These are phyloP conservation scores for Phoenix dactylifera DNA, from an alignment of 176 grass and related monocot genomes.

Conservation along the genomic window DNA sequence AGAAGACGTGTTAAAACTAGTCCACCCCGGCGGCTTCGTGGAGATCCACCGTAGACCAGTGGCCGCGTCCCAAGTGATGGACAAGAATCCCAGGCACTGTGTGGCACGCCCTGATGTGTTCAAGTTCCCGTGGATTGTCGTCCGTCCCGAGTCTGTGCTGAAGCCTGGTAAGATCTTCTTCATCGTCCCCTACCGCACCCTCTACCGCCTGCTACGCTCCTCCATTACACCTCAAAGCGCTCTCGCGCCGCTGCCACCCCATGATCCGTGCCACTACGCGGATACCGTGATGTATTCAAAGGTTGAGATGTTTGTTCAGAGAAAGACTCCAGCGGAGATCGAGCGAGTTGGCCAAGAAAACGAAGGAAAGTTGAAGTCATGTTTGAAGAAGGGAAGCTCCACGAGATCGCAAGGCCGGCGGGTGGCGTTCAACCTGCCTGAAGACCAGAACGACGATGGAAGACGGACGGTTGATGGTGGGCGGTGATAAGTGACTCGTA, in stretches of 20 bases:
- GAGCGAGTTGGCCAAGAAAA: not conserved
- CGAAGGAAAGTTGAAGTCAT: constrained; percentile 2
- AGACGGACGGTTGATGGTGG: not conserved
- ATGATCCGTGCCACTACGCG: no score
- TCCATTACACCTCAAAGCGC: not conserved
- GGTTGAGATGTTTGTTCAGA: no score
- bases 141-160: constrained; percentile 7
- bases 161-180: constrained; percentile 5
- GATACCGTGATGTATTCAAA: no score
- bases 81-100: constrained; percentile 7
- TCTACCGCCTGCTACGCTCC: not conserved
- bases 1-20: constrained; percentile 1
- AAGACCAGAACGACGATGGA: not conserved
- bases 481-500: no score
- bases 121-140: constrained; percentile 7
- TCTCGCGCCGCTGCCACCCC: not conserved
- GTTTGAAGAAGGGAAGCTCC: constrained; percentile 8
- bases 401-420: not conserved
- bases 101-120: constrained; percentile 13
- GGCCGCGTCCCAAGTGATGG: constrained; percentile 4
- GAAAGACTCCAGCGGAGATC: not conserved
- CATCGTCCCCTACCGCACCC: constrained; percentile 14
- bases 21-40: constrained; percentile 9
- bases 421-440: not conserved
- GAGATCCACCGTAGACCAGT: constrained; percentile 1